phyloP scores from a whole-genome alignment of 2,329 filamentous ascomycete genomes.

The Talaromyces islandicus region DNA sequence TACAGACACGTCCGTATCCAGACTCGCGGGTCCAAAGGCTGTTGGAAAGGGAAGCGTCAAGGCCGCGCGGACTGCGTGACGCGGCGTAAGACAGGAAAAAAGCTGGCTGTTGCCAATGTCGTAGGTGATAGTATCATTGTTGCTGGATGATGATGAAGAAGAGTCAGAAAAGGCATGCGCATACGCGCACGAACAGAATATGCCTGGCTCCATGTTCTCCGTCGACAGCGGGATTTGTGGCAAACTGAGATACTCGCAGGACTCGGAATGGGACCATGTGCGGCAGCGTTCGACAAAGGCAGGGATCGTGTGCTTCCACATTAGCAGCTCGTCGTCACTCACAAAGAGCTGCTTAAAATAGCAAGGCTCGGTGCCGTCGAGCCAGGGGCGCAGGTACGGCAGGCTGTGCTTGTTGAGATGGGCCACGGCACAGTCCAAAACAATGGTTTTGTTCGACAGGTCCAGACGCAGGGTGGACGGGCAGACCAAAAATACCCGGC shows the following conservation, averaged over 20 bases:
- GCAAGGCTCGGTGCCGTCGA: slow-evolving; percentile 6
- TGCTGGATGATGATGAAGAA: no score
- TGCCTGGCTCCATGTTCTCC: slow-evolving; percentile 13
- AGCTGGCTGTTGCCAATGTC: slow-evolving; percentile 1
- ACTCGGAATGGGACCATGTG: slow-evolving; percentile 27
- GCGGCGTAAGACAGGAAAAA: slow-evolving; percentile 18
- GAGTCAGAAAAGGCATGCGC: slow-evolving; percentile 10
- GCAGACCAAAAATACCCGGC: not conserved
- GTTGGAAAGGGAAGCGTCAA: slow-evolving; percentile 26
- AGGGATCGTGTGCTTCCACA: slow-evolving; percentile 28
- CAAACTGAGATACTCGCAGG: slow-evolving; percentile 24
- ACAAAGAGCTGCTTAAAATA: slow-evolving; percentile 13
- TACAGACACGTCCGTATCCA: not conserved
- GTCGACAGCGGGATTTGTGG: slow-evolving; percentile 20
- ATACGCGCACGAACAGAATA: slow-evolving; percentile 28
- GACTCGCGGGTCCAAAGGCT: slow-evolving; percentile 14
- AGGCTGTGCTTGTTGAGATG: not conserved
- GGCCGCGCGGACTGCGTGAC: slow-evolving; percentile 23
- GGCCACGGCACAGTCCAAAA: not conserved
- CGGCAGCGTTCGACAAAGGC: slow-evolving; percentile 34
- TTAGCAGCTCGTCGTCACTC: slow-evolving; percentile 18
- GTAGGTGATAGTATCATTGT: slow-evolving; percentile 15
- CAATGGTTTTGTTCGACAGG: not conserved
- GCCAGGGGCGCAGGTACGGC: not conserved
- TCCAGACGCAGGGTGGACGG: not conserved